These are phyloP conservation scores for Cucurbitaria berberidis DNA, from an alignment of 2,329 filamentous ascomycete genomes.

Conservation along the genomic window DNA sequence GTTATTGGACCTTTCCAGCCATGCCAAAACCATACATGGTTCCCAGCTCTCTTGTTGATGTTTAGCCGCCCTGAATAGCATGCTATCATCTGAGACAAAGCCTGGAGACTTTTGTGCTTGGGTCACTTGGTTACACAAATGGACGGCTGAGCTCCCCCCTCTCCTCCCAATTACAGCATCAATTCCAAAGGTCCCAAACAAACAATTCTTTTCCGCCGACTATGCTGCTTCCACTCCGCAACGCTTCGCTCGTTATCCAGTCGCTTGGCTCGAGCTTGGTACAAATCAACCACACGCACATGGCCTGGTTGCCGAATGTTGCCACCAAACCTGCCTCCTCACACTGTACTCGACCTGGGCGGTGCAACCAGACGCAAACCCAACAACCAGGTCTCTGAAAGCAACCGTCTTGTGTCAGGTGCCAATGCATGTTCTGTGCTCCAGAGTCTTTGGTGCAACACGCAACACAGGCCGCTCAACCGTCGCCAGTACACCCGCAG, in stretches of 20 bases:
- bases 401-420: slow-evolving; percentile 28
- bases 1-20: too few species aligned
- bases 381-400: slow-evolving; percentile 42
- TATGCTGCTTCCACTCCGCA: slow-evolving; percentile 1
- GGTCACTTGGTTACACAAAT: slow-evolving; percentile 33
- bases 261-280: slow-evolving; percentile 13
- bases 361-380: slow-evolving; percentile 39
- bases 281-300: slow-evolving; percentile 30
- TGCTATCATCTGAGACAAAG: slow-evolving; percentile 20
- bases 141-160: slow-evolving; percentile 20
- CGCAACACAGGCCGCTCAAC: slow-evolving; percentile 1
- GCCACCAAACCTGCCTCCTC: slow-evolving; percentile 11
- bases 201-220: background rate
- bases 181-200: background rate
- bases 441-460: slow-evolving; percentile 9
- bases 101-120: slow-evolving; percentile 15
- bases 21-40: too few species aligned
- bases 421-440: slow-evolving; percentile 28
- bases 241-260: slow-evolving; percentile 2
- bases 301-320: slow-evolving; percentile 27
- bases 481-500: slow-evolving; percentile 3
- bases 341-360: slow-evolving; percentile 23
- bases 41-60: too few species aligned
- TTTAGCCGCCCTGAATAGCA: background rate
- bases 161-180: slow-evolving; percentile 2